phyloP scores from a whole-genome alignment of 805 yeast genomes.

The Ogataea naganishii region DNA sequence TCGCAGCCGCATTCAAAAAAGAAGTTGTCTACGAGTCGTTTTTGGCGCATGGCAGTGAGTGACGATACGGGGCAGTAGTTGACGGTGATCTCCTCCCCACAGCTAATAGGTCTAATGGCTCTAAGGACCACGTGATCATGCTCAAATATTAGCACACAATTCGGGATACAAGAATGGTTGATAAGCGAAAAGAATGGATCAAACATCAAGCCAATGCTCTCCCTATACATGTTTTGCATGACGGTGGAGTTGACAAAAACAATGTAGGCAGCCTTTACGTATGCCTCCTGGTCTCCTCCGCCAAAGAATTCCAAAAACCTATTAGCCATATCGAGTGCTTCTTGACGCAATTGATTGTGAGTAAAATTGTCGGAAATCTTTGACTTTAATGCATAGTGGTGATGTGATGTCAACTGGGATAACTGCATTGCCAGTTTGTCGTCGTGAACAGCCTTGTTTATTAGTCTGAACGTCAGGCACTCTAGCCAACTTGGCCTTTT shows the following conservation, averaged over 20 bases:
- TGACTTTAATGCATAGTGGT: no score
- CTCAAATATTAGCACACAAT: slow-evolving; percentile 17
- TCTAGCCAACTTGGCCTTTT: no score
- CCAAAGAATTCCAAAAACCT: slow-evolving; percentile 79
- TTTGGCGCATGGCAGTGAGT: slow-evolving; percentile 22
- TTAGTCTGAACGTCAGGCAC: no score
- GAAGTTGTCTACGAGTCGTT: slow-evolving; percentile 20
- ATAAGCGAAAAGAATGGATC: slow-evolving; percentile 29
- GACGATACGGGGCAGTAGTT: slow-evolving; percentile 20
- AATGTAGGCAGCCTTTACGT: slow-evolving; percentile 10
- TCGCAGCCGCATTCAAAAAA: slow-evolving; percentile 27
- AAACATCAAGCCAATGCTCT: slow-evolving; percentile 25
- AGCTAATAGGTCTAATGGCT: slow-evolving; percentile 11
- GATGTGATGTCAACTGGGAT: not conserved
- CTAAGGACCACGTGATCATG: slow-evolving; percentile 11
- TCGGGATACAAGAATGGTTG: slow-evolving; percentile 34
- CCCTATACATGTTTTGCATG: slow-evolving; percentile 17
- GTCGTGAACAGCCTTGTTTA: no score
- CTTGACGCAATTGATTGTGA: not conserved
- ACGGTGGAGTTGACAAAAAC: slow-evolving; percentile 23
- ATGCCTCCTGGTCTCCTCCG: slow-evolving; percentile 44
- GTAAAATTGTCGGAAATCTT: not conserved
- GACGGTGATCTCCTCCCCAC: slow-evolving; percentile 21
- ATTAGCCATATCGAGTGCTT: no score
- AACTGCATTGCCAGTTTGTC: not conserved